Percentiles rank a stretch among this genome's conserved stretches.
Conservation (phyloP, 2,329 filamentous ascomycete genomes). For the Aspergillus neotritici region DNA sequence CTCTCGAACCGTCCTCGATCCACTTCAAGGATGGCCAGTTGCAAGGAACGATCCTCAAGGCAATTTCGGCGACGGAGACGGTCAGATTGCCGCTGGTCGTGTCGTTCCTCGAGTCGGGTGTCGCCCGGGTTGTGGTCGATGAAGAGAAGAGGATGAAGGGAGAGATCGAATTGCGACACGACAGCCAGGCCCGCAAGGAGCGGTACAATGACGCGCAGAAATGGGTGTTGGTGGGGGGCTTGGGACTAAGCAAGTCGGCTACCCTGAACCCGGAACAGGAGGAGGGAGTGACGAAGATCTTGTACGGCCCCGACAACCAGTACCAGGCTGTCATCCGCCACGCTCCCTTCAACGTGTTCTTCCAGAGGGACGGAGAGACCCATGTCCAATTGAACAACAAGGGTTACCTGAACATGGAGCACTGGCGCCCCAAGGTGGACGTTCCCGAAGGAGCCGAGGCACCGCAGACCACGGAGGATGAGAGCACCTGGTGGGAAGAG, state of each 20-base stretch:
- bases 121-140: slow-evolving; percentile 80
- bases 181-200: slow-evolving; percentile 80
- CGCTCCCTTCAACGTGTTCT: slow-evolving; percentile 77
- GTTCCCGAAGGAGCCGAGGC: slow-evolving; percentile 48
- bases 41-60: slow-evolving; percentile 76
- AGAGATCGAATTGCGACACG: slow-evolving; percentile 79
- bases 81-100: slow-evolving; percentile 77
- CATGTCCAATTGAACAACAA: slow-evolving; percentile 86
- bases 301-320: slow-evolving; percentile 69
- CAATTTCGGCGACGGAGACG: slow-evolving; percentile 60
- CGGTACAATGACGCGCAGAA: slow-evolving; percentile 87
- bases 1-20: slow-evolving; percentile 64
- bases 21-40: slow-evolving; percentile 75
- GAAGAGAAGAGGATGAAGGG: slow-evolving; percentile 86
- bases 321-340: slow-evolving; percentile 82
- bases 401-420: slow-evolving; percentile 88
- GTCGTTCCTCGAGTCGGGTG: slow-evolving; percentile 84
- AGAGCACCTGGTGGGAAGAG: slow-evolving; percentile 98
- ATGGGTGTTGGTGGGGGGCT: slow-evolving; percentile 78
- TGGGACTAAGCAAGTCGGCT: slow-evolving; percentile 66
- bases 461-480: slow-evolving; percentile 42
- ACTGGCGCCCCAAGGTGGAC: slow-evolving; percentile 87
- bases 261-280: slow-evolving; percentile 62
- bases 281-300: slow-evolving; percentile 62
- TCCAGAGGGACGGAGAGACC: slow-evolving; percentile 72